phyloP scores from a whole-genome alignment of 805 yeast species.

The Kluyveromyces lactis region DNA sequence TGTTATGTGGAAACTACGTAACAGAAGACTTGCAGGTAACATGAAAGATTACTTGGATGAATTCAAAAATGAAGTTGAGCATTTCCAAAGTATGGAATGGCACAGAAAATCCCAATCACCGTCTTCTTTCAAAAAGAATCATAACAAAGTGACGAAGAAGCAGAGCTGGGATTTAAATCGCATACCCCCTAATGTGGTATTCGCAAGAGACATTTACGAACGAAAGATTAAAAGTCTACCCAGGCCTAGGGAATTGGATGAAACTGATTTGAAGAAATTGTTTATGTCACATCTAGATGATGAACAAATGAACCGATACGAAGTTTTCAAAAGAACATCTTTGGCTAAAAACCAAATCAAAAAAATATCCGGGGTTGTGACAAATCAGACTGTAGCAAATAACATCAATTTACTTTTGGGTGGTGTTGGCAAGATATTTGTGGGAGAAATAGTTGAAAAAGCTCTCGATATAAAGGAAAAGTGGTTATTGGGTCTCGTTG shows the following conservation, averaged over 20 bases:
- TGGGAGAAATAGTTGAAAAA: conserved; percentile 83
- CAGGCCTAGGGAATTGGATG: conserved; percentile 29
- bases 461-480: conserved; percentile 65
- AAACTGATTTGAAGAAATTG: conserved; percentile 52
- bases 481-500: conserved; percentile 37
- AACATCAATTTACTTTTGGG: conserved; percentile 75
- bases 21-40: conserved; percentile 26
- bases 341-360: conserved; percentile 67
- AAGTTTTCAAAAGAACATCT: conserved; percentile 74
- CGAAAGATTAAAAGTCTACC: conserved; percentile 9
- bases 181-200: conserved; percentile 20
- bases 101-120: background rate
- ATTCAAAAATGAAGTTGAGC: conserved; percentile 1
- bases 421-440: conserved; percentile 78
- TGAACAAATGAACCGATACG: conserved; percentile 83
- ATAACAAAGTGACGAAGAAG: conserved; percentile 4
- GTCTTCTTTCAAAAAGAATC: background rate
- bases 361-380: conserved; percentile 66
- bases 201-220: conserved; percentile 22
- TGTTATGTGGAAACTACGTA: conserved; percentile 25
- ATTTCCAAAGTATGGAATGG: conserved; percentile 1
- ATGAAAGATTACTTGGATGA: conserved; percentile 12
- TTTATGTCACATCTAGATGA: conserved; percentile 65
- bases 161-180: conserved; percentile 12
- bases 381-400: conserved; percentile 73